Evolutionary conservation across 495 filamentous ascomycete species (phyloP).

Genomic region (Staphylotrichum longicolle): DNA sequence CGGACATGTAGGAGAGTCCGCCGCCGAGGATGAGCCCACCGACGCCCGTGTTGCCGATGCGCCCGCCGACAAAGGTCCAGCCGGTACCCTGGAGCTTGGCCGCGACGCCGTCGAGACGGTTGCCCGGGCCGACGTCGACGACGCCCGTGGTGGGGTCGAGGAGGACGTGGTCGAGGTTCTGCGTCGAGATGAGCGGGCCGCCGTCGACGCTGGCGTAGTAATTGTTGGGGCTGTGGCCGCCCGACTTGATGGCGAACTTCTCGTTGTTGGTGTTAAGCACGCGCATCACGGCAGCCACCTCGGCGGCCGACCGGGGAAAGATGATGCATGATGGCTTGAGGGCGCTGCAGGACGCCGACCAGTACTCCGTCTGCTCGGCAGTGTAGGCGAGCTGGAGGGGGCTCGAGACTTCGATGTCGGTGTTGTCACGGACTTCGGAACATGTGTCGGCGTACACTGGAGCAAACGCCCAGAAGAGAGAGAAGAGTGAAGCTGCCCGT

Average conservation of each 20-base stretch:
- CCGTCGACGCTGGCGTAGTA: conserved; percentile 54
- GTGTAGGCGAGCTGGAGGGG: conserved; percentile 34
- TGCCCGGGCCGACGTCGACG: conserved; percentile 50
- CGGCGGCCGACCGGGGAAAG: conserved; percentile 40
- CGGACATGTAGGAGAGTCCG: conserved; percentile 51
- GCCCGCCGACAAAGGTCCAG: conserved; percentile 51
- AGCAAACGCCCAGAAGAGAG: neutral
- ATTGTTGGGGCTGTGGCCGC: conserved; percentile 51
- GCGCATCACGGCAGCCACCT: conserved; percentile 38
- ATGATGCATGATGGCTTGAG: conserved; percentile 49
- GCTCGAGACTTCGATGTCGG: conserved; percentile 35
- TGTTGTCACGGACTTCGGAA: conserved; percentile 32
- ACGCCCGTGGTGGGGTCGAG: conserved; percentile 45
- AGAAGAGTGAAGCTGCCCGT: neutral
- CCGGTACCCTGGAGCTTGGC: conserved; percentile 43
- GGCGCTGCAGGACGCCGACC: conserved; percentile 45
- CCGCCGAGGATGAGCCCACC: conserved; percentile 45
- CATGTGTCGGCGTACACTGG: conserved; percentile 32
- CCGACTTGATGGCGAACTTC: conserved; percentile 50
- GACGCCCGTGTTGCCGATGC: conserved; percentile 47
- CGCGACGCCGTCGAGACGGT: conserved; percentile 53
- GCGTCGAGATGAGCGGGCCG: conserved; percentile 55
- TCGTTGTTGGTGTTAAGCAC: conserved; percentile 40
- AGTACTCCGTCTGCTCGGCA: conserved; percentile 47
- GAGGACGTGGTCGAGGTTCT: conserved; percentile 44